These are phyloP conservation scores for Clonostachys byssicola DNA, from an alignment of 2,329 filamentous ascomycete species.

Conservation along the genomic window DNA sequence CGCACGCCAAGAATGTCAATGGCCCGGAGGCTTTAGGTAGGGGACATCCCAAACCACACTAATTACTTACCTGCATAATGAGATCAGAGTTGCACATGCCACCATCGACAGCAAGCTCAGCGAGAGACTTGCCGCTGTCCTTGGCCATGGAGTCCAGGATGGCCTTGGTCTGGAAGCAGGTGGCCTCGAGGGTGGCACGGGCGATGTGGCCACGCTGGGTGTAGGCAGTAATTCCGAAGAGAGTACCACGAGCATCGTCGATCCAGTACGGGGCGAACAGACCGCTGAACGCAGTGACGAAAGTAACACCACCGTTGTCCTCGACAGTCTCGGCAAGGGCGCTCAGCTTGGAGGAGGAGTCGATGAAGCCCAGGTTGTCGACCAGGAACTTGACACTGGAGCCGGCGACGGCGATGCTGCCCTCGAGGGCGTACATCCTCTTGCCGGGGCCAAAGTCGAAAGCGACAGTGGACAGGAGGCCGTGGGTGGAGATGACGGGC, in stretches of 20 bases:
- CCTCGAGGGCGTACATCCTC: conserved; percentile 74
- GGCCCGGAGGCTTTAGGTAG: not conserved
- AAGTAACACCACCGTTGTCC: conserved; percentile 72
- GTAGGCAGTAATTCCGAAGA: conserved; percentile 73
- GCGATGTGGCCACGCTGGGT: conserved; percentile 75
- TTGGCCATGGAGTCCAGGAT: conserved; percentile 79
- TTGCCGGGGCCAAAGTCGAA: conserved; percentile 65
- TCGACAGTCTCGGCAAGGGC: conserved; percentile 40
- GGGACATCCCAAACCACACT: no score
- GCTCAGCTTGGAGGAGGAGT: conserved; percentile 37
- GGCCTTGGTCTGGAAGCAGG: conserved; percentile 79
- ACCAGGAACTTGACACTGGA: conserved; percentile 69
- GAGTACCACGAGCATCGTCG: conserved; percentile 75
- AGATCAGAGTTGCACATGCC: conserved; percentile 79
- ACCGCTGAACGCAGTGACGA: conserved; percentile 78
- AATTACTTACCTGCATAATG: conserved; percentile 58
- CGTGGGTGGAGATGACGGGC: conserved; percentile 74
- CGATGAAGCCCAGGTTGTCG: conserved; percentile 53
- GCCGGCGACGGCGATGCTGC: conserved; percentile 72
- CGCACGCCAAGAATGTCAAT: not conserved
- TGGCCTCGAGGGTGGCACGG: conserved; percentile 74
- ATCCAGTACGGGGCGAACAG: conserved; percentile 85
- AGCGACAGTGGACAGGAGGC: conserved; percentile 73
- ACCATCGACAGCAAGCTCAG: conserved; percentile 71
- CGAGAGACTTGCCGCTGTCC: conserved; percentile 67